Base-by-base conservation (phyloP, 179 eudicot genomes). In the Patellifolia procumbens region DNA sequence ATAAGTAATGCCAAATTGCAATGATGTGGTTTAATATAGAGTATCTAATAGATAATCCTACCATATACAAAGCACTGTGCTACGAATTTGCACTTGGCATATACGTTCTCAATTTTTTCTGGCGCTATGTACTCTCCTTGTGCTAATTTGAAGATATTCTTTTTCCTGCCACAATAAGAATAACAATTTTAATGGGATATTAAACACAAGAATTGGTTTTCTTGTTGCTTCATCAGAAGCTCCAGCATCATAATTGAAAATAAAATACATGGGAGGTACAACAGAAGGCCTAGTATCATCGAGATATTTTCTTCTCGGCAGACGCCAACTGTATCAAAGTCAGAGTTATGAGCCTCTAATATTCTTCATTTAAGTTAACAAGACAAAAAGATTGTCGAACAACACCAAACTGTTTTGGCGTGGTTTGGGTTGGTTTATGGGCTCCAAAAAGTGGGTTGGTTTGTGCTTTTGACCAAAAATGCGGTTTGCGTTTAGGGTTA, bases 81-180 rank as follows among this genome's bases (percentile, higher is more conserved):
- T 26, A 93, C 79, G 73, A 91, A 95, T 88, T 86, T 95, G 89
- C 99, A 89, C 85, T 92, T 95, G n/a, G 99, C 97, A 81, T 95
- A 95, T 46, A 95, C 97, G 65, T 92, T 95, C 89, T 95, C 99
- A 65, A 95, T 85, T 85, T 95, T 95, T 85, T 95, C 99, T 7
- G 98, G 99, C 28, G 99, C 99, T 72, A 95, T 90, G 78, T 95
- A 95, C 83, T 94, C 98, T 12, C 98, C 98, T 74, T 94, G 98
- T 42, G 98, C 98, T 79, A 94, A 79, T 87, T 95, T 95, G 84
- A 95, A 95, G 46, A 95, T 95, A 83, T 95, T 95, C 87, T 95
- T 95, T 82, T 95, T 95, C 92, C 99, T 95, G 95, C 55, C 56
- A 69, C 63, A 76, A 71, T 63, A 31, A 73, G 70, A 74, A 4